Evolutionary conservation across 768 basidiomycete genomes (phyloP).

Genomic region (Panellus pusillus): DNA sequence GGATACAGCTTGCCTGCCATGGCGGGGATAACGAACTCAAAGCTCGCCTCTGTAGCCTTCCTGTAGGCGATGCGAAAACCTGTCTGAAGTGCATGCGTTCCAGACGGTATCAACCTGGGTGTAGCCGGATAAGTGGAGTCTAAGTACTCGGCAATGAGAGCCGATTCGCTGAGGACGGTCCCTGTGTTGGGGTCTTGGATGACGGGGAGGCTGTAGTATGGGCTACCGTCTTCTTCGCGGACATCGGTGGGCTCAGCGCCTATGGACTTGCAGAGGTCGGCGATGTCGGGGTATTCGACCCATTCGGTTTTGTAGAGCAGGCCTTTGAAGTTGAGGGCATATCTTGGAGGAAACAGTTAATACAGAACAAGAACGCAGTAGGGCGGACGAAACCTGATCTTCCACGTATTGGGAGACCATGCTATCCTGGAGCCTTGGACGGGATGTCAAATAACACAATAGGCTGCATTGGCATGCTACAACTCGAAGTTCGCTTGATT

Average conservation of each 20-base stretch:
- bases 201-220: constrained; percentile 43
- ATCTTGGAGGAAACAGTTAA: constrained; percentile 30
- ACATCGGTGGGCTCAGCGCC: constrained; percentile 32
- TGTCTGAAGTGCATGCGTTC: constrained; percentile 27
- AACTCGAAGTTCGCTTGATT: neutral
- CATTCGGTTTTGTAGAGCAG: constrained; percentile 45
- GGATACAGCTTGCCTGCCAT: constrained; percentile 24
- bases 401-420: constrained; percentile 46
- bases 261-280: constrained; percentile 27
- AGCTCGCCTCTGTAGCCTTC: neutral
- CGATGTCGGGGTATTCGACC: constrained; percentile 54
- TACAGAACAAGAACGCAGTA: constrained; percentile 4
- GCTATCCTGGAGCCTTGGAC: constrained; percentile 27
- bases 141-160: constrained; percentile 46
- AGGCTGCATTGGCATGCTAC: constrained; percentile 28
- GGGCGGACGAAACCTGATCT: constrained; percentile 33
- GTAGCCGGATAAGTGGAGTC: constrained; percentile 47
- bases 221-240: constrained; percentile 26
- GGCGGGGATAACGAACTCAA: constrained; percentile 17
- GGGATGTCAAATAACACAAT: constrained; percentile 43
- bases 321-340: constrained; percentile 33
- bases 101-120: constrained; percentile 32
- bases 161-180: constrained; percentile 38
- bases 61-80: constrained; percentile 17
- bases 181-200: constrained; percentile 47